Conservation (phyloP, 2,329 filamentous ascomycete species). For the Colletotrichum lindemuthianum region DNA sequence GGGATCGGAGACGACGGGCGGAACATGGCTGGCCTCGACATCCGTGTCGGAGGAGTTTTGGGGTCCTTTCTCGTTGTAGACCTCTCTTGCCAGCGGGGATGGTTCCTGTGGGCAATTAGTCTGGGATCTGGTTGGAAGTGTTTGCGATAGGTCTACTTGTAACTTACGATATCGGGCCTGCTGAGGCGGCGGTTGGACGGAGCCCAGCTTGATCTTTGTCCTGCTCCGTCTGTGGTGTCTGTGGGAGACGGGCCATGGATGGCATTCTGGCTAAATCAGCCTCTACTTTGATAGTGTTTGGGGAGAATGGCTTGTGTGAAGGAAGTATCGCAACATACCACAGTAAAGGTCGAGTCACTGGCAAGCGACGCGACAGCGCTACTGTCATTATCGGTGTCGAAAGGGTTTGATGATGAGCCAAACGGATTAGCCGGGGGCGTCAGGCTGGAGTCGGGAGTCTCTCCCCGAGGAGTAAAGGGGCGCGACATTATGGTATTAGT, state of each 20-base stretch:
- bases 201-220: constrained; percentile 25
- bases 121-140: no score
- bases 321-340: constrained; percentile 22
- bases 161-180: constrained; percentile 33
- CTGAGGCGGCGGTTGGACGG: constrained; percentile 33
- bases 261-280: constrained; percentile 28
- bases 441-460: constrained; percentile 22
- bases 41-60: constrained; percentile 31
- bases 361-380: constrained; percentile 34
- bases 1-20: constrained; percentile 23
- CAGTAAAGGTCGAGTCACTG: constrained; percentile 36
- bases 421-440: constrained; percentile 35
- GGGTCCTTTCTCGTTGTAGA: constrained; percentile 29
- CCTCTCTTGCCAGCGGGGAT: constrained; percentile 33
- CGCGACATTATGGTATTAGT: constrained; percentile 30
- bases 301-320: neutral
- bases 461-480: constrained; percentile 20
- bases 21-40: constrained; percentile 24
- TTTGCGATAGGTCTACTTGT: neutral
- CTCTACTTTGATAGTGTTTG: neutral
- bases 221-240: constrained; percentile 12
- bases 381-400: constrained; percentile 36
- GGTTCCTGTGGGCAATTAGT: constrained; percentile 17
- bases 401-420: constrained; percentile 25
- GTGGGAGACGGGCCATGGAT: constrained; percentile 3